Base-by-base conservation (phyloP, 2,329 filamentous ascomycete species). In the Hymenoscyphus infarciens region DNA sequence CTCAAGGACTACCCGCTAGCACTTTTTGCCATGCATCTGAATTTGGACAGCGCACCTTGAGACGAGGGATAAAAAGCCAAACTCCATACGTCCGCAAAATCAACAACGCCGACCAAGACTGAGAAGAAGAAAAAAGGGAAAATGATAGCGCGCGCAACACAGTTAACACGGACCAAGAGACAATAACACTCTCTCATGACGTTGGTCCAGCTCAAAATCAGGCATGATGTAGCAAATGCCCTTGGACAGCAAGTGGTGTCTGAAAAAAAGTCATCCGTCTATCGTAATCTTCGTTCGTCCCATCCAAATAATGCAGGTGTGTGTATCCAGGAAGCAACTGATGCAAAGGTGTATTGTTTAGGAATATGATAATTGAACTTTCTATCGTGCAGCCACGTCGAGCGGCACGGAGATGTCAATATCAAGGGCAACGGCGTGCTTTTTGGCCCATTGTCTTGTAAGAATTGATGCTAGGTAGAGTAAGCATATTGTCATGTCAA, bases 361-460 rank as follows among this genome's bases (percentile, higher is more conserved):
- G 65, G 67, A 67, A 67, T 67, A 67, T 63, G 64, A 63, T 66
- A 61, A 64, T 29, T 57, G 58, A 64, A 39, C 61, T 63, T 61
- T 66, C 63, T 69, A 75, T 68, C 65, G 70, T 33, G 68, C 53
- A 39, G 64, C 62, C 58, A 63, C 35, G 52, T 75, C 72, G 55
- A 75, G 69, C 25, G 73, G 71, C 55, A 70, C 62, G 53, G 69
- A 70, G 52, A 70, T 67, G 63, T 75, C 73, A 59, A 88, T 80
- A 65, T 82, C 83, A 64, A 87, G 86, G 59, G 80, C 73, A 31
- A 75, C 72, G 3, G 84, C 84, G 70, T 90, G 90, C 76, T 89
- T 90, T 83, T 96, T 97, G 63, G 92, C 92, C 95, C 95, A 99
- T 73, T 90, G 87, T 71, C 94, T 91, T 39, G 93, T 90, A 65